Conservation (phyloP, 2,329 filamentous ascomycete genomes). For the Fusarium sp. region DNA sequence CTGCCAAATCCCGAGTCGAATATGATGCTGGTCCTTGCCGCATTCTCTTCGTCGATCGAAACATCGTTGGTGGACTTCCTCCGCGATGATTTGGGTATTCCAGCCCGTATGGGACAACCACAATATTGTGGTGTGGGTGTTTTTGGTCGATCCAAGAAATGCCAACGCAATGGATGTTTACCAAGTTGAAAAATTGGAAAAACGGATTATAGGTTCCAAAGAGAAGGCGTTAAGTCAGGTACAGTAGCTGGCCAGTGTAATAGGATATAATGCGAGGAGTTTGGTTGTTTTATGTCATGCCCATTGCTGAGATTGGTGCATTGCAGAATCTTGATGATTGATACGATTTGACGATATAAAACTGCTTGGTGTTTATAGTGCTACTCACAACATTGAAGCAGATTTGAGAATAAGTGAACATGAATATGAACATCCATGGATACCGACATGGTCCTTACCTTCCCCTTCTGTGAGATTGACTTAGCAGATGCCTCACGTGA, state of each 20-base stretch:
- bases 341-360: neutral
- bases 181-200: conserved; percentile 19
- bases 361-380: neutral
- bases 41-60: conserved; percentile 70
- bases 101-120: conserved; percentile 39
- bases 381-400: neutral
- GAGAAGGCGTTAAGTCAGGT: conserved; percentile 1
- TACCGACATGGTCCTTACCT: neutral
- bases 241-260: neutral
- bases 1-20: conserved; percentile 64
- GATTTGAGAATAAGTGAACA: conserved; percentile 9
- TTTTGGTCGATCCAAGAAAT: conserved; percentile 42
- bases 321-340: neutral
- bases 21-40: conserved; percentile 67
- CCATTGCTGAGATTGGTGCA: conserved; percentile 9
- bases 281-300: conserved; percentile 2
- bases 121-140: conserved; percentile 40
- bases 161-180: conserved; percentile 40
- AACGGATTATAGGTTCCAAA: neutral
- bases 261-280: conserved; percentile 20
- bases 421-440: neutral
- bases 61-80: conserved; percentile 66
- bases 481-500: conserved; percentile 34
- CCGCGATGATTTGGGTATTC: conserved; percentile 45
- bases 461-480: neutral